Conservation (phyloP, 441 rosid species). For the Gossypium lobatum region DNA sequence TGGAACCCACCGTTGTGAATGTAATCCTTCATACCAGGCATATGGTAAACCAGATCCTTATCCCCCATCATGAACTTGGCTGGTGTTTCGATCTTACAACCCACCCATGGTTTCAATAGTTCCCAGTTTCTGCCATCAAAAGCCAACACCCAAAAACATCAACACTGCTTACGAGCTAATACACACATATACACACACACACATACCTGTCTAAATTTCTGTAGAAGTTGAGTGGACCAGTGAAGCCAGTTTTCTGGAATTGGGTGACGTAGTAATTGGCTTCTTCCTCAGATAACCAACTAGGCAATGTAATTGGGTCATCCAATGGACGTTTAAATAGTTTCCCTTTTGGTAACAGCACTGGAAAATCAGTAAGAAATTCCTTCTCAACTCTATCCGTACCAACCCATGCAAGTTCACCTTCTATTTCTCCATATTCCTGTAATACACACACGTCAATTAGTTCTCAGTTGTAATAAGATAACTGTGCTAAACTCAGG, state of each 20-base stretch:
- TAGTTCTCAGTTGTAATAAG: no score
- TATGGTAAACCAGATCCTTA: no score
- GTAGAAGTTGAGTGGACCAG: background rate
- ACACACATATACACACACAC: no score
- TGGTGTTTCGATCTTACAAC: no score
- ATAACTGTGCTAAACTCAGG: background rate
- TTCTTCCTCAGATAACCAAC: background rate
- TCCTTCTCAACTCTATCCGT: constrained; percentile 15
- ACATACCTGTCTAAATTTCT: background rate
- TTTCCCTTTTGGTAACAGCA: background rate
- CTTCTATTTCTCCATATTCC: constrained; percentile 46
- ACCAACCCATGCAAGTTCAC: constrained; percentile 27
- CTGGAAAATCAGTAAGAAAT: background rate
- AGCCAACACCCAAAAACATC: no score
- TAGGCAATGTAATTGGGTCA: background rate
- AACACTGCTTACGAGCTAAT: no score
- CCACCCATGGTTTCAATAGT: no score
- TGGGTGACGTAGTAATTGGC: background rate
- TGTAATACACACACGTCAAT: background rate
- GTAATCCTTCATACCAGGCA: no score
- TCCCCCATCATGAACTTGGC: no score
- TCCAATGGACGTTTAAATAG: background rate
- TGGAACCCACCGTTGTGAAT: no score
- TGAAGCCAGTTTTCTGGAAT: background rate
- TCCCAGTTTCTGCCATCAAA: no score